Conservation (phyloP, 2,329 filamentous ascomycete species). For the Teratosphaeriaceae sp. region DNA sequence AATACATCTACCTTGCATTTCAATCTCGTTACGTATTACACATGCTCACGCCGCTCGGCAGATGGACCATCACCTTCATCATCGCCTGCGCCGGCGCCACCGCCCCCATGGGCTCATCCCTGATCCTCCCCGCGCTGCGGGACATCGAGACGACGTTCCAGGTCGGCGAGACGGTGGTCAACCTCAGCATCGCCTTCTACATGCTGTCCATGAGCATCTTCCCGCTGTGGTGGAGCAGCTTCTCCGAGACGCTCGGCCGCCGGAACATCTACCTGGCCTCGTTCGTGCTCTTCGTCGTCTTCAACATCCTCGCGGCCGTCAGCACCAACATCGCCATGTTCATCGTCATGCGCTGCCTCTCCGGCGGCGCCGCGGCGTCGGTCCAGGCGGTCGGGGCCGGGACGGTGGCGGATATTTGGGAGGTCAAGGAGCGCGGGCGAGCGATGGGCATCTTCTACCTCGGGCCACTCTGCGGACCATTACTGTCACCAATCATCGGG, state of each 20-base stretch:
- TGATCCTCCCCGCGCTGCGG: conserved; percentile 69
- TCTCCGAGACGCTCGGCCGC: conserved; percentile 65
- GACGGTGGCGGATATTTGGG: conserved; percentile 77
- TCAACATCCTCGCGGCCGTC: conserved; percentile 62
- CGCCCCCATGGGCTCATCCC: conserved; percentile 76
- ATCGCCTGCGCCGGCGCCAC: conserved; percentile 70
- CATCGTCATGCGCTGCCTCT: conserved; percentile 66
- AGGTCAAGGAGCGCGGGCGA: conserved; percentile 60
- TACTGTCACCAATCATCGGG: conserved; percentile 70
- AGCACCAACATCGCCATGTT: conserved; percentile 68
- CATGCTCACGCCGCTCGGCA: too few species aligned
- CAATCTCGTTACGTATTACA: too few species aligned
- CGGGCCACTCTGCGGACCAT: conserved; percentile 66
- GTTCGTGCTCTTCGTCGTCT: conserved; percentile 65
- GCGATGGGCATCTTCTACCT: conserved; percentile 85
- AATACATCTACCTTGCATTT: too few species aligned
- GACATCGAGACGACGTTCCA: conserved; percentile 57
- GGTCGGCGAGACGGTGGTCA: conserved; percentile 59
- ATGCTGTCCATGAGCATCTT: conserved; percentile 78
- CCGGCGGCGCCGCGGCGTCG: conserved; percentile 69
- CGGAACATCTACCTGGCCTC: conserved; percentile 73
- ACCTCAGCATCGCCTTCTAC: conserved; percentile 70
- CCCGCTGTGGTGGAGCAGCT: conserved; percentile 80
- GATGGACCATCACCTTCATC: conserved; percentile 76
- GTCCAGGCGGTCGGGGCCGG: conserved; percentile 80